Evolutionary conservation across 495 filamentous ascomycete genomes (phyloP).

Genomic region (Xanthoparmelia taractica): DNA sequence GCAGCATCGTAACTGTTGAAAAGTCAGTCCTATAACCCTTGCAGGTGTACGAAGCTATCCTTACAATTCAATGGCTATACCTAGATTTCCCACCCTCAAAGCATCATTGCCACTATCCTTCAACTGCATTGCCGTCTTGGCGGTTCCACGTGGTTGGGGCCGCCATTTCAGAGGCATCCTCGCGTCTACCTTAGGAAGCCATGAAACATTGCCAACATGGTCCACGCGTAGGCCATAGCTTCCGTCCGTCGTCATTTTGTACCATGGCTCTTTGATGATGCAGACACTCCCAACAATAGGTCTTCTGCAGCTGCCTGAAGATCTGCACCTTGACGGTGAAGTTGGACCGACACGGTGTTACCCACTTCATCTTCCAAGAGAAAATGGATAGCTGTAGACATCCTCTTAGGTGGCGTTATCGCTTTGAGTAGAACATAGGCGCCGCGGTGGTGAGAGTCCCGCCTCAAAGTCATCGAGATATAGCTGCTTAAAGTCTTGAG

Average conservation of each 20-base stretch:
- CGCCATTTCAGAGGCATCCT: constrained; percentile 35
- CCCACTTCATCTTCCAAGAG: constrained; percentile 46
- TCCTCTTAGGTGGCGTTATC: constrained; percentile 34
- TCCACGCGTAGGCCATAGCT: constrained; percentile 43
- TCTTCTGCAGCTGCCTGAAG: constrained; percentile 21
- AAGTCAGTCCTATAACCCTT: too few species aligned
- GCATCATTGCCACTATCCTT: constrained; percentile 38
- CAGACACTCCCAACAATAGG: too few species aligned
- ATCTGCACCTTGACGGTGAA: constrained; percentile 39
- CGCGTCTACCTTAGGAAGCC: constrained; percentile 30
- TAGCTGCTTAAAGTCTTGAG: neutral
- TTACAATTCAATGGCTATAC: constrained; percentile 20
- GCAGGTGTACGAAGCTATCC: too few species aligned
- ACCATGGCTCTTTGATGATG: constrained; percentile 48
- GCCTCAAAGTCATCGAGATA: constrained; percentile 24
- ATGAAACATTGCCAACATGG: constrained; percentile 43
- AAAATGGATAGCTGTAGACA: constrained; percentile 38
- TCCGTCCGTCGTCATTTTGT: constrained; percentile 35
- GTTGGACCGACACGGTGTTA: constrained; percentile 38
- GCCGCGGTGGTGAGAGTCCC: constrained; percentile 48
- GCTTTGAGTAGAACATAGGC: constrained; percentile 38
- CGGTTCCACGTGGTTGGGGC: constrained; percentile 19
- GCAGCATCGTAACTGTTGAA: constrained; percentile 30
- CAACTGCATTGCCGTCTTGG: constrained; percentile 30
- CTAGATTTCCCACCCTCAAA: constrained; percentile 27